Conservation (phyloP, 345 rosid genomes). For the Leavenworthia alabamica region DNA sequence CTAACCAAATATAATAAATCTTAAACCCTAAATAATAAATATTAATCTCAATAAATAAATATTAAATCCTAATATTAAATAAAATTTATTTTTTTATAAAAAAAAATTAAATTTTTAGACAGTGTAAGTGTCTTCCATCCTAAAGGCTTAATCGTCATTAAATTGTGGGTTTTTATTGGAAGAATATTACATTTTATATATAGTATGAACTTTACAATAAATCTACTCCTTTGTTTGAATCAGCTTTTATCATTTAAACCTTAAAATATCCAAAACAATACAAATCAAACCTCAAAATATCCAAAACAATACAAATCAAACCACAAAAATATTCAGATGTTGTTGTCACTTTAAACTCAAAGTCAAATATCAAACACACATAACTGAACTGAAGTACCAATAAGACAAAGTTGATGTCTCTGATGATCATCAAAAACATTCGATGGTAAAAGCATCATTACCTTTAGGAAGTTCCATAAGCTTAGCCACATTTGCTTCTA, state of each 20-base stretch:
- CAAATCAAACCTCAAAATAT: neutral
- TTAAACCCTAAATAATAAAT: too few species aligned
- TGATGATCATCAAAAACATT: constrained; percentile 14
- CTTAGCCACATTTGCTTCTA: neutral
- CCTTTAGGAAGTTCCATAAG: constrained; percentile 4
- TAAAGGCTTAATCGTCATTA: neutral
- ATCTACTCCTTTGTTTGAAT: neutral
- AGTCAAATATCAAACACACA: neutral
- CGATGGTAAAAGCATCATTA: neutral
- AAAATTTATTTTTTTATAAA: too few species aligned
- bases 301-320: constrained; percentile 3
- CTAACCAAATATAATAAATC: too few species aligned
- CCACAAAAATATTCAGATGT: neutral
- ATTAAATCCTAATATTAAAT: too few species aligned
- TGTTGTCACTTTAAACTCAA: neutral
- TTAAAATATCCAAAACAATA: too few species aligned
- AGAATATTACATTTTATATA: neutral
- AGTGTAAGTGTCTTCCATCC: neutral
- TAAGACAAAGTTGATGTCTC: neutral
- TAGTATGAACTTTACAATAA: neutral
- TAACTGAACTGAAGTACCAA: neutral
- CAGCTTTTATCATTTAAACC: too few species aligned
- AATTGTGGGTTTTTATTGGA: neutral
- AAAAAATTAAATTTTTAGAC: too few species aligned
- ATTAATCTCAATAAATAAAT: too few species aligned